Evolutionary conservation across 345 rosid species (phyloP).

Genomic region (Eucalyptus curtisii): DNA sequence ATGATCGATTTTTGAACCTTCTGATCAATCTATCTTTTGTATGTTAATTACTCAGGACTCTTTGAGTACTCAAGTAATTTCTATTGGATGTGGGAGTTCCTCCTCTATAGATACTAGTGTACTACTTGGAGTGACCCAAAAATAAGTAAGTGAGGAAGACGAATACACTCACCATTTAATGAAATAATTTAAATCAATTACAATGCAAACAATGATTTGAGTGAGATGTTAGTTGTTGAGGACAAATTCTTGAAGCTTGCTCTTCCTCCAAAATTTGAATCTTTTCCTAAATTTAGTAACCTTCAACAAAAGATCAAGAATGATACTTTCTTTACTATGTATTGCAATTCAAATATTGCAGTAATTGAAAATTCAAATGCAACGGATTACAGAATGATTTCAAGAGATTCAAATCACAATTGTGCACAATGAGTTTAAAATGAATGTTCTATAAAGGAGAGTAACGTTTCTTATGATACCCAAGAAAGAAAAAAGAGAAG

Average conservation of each 20-base stretch:
- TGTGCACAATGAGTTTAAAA: not conserved
- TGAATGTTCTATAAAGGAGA: not conserved
- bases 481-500: not conserved
- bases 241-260: not conserved
- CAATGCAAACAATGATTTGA: not conserved
- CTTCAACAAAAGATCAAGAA: not conserved
- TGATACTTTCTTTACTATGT: not conserved
- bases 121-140: not conserved
- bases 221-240: not conserved
- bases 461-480: not conserved
- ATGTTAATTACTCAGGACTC: not conserved
- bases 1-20: not conserved
- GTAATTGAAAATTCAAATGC: not conserved
- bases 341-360: rapidly evolving
- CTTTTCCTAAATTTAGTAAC: not conserved
- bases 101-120: not conserved
- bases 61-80: not conserved
- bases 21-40: not conserved
- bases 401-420: not conserved
- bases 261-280: not conserved
- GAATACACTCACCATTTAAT: not conserved
- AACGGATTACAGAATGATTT: not conserved
- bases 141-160: not conserved
- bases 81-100: not conserved
- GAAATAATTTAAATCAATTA: not conserved